A percentile compares a stretch with the other conserved stretches of the same genome.
Evolutionary conservation across 345 rosid species (phyloP).

Genomic region (Eucalyptus pauciflora): DNA sequence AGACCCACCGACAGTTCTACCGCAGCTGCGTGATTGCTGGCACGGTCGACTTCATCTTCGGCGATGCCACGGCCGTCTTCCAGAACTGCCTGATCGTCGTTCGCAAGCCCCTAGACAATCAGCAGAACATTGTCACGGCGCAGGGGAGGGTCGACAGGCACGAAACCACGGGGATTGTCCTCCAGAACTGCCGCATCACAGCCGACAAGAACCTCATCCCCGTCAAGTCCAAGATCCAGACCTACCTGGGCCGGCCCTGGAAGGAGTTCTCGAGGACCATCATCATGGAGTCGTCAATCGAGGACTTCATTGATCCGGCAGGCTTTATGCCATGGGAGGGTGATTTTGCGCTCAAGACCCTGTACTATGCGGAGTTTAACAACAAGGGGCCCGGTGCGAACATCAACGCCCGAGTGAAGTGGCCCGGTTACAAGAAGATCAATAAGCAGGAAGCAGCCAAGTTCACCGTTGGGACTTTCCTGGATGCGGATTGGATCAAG

Average conservation of each 20-base stretch:
- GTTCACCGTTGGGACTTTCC: constrained; percentile 49
- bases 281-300: constrained; percentile 65
- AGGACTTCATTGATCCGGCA: constrained; percentile 51
- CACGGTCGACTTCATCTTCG: constrained; percentile 79
- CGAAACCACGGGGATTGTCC: constrained; percentile 64
- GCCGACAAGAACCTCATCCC: constrained; percentile 35
- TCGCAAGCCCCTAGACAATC: constrained; percentile 42
- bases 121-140: constrained; percentile 53
- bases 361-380: constrained; percentile 58
- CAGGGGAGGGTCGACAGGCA: constrained; percentile 51
- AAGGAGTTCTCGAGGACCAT: constrained; percentile 56
- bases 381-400: constrained; percentile 51
- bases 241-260: constrained; percentile 80
- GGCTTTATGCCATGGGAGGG: constrained; percentile 69
- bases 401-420: constrained; percentile 43
- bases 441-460: constrained; percentile 33
- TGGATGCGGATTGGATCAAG: constrained; percentile 48
- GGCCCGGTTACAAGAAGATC: constrained; percentile 56
- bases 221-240: constrained; percentile 18
- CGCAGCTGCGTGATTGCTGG: constrained; percentile 60
- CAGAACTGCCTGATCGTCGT: constrained; percentile 60
- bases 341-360: constrained; percentile 30
- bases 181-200: constrained; percentile 52
- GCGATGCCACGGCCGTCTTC: constrained; percentile 69
- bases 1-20: constrained; percentile 78